A percentile compares a stretch with the other conserved stretches of the same genome.
phyloP scores from a whole-genome alignment of 306 rosid species.

The Begonia peltatifolia region DNA sequence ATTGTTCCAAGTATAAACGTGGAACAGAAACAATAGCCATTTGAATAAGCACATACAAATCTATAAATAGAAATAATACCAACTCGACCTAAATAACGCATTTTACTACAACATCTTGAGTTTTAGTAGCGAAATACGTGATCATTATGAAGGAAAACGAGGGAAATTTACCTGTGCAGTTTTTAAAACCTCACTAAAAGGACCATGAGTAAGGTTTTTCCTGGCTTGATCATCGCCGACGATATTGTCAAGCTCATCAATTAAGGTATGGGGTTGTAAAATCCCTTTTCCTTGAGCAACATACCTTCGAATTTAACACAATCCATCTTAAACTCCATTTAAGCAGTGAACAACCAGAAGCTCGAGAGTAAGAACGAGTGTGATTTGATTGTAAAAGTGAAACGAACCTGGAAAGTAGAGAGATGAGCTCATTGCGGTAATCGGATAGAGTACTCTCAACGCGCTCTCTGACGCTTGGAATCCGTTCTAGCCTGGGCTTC shows the following conservation, averaged over 20 bases:
- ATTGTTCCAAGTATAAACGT: background rate
- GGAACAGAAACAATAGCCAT: background rate
- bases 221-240: conserved; percentile 22
- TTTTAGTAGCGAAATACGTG: background rate
- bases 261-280: conserved; percentile 73
- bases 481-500: conserved; percentile 27
- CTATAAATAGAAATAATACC: background rate
- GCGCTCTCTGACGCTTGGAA: conserved; percentile 62
- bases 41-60: background rate
- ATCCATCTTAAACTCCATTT: background rate
- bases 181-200: conserved; percentile 39
- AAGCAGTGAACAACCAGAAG: background rate
- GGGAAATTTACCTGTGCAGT: conserved; percentile 33
- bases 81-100: background rate
- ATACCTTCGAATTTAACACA: conserved; percentile 31
- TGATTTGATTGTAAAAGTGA: background rate
- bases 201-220: conserved; percentile 24
- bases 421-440: conserved; percentile 76
- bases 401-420: conserved; percentile 79
- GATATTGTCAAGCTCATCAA: conserved; percentile 56
- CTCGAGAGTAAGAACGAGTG: background rate
- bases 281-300: conserved; percentile 82
- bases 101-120: too few species aligned
- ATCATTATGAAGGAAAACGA: background rate
- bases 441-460: conserved; percentile 70